Base-by-base conservation (phyloP, 2,329 filamentous ascomycete species). In the Colletotrichum brevisporum region DNA sequence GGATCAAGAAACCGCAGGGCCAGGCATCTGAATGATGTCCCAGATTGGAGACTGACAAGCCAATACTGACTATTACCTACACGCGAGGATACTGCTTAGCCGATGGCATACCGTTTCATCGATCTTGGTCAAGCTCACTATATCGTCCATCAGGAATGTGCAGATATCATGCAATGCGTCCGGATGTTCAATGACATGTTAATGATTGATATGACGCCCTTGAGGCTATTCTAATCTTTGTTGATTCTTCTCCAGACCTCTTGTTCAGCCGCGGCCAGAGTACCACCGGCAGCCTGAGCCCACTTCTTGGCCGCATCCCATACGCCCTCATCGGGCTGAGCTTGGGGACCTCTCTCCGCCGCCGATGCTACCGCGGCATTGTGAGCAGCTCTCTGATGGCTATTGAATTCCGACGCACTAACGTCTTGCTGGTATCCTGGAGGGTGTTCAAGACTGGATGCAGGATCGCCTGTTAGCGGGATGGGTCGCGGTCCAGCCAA, bases 181-280 rank as follows among this genome's bases (percentile, higher is more conserved):
- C 9, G 10, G 36, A 9, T 59, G 24, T 54, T 43, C 27, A 18
- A 57, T 16, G 61, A 56, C 16, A 5, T 39, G 21, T 31, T 26
- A 48, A 45, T 27, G 63, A 36, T 43, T 65, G 27, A 41, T n/a
- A 47, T 18, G 43, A 48, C 16, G 45, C 48, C 39, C 21, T 13
- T n/a, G 18, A 47, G 43, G n/a, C 52, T 31, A 16, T 48, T 70
- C 75, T 82, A 86, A 55, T 86, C 82, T 79, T 88, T 89, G 78
- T 89, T 90, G 75, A 91, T 88, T 75, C 84, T 85, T 78, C 85
- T 86, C 89, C 89, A 91, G 26, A 91, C 84, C 77, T 90, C 88
- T 58, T 80, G 82, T 80, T 91, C 89, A 15, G 87, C 88, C 15
- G 84, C 86, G 9, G 84, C 86, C 31, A 91, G 78, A 75, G 84